Base-by-base conservation (phyloP, 768 basidiomycete species). In the Trametopsis cervina region DNA sequence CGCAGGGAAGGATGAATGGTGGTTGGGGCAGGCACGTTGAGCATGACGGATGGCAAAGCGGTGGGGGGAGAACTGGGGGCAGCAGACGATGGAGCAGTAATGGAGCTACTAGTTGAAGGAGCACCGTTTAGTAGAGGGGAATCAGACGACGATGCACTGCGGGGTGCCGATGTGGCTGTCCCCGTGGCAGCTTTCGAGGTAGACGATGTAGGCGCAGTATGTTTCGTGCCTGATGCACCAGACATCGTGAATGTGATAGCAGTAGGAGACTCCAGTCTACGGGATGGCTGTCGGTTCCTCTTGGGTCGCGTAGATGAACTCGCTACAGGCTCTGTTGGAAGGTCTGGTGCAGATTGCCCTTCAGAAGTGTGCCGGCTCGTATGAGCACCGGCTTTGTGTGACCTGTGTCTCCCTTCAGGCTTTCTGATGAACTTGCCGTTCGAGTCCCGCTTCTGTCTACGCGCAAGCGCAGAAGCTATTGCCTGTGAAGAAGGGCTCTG, bases 371-470 rank as follows among this genome's bases (percentile, higher is more conserved):
- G 36, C 18, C 42, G 11, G 11, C 10, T 26, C 18, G 40, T 33
- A 39, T 18, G 23, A 26, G n/a, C 27, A 25, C n/a, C 17, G 39
- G 38, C 36, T 47, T 47, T 46, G 36, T 15, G 11, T 6, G 39
- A 24, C n/a, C 20, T 51, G 21, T 7, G n/a, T 46, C 35, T 33
- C 29, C 7, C 35, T 37, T 10, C 25, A 22, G 9, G 27, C 40
- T 44, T 47, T 23, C 24, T 36, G 29, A 37, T 24, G 37, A 52
- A 52, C 37, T 52, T 52, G 20, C 51, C 51, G 25, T 52, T 47
- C 7, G 42, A 17, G 23, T 52, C 51, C 3, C 51, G 26, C 39
- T 48, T 52, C 24, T 47, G 46, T 22, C 21, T 47, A 24, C 51
- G 45, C 13, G 46, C 24, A n/a, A 33, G 18, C 33, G 26, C 20